A percentile compares a stretch with the other conserved stretches of the same genome.
Conservation (phyloP, 352 stramenopile species). For the Phytophthora tentaculata region DNA sequence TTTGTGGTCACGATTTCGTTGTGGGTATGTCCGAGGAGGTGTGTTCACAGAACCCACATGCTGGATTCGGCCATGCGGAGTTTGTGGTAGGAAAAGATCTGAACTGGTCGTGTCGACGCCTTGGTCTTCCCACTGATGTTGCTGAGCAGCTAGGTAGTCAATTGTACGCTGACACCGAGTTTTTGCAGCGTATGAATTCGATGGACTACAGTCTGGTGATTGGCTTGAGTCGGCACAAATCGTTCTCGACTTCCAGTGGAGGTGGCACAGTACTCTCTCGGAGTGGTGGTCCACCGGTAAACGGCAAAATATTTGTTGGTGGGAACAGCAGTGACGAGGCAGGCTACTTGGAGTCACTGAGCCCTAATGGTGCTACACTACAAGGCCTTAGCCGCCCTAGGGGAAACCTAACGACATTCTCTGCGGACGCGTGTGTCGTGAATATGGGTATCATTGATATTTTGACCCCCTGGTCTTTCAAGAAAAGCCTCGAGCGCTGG, state of each 20-base stretch:
- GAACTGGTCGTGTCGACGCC: constrained; percentile 83
- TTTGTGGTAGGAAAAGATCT: constrained; percentile 88
- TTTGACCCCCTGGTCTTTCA: constrained; percentile 94
- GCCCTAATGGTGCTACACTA: constrained; percentile 48
- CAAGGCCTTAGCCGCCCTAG: constrained; percentile 31
- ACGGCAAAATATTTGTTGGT: constrained; percentile 40
- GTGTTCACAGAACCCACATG: constrained; percentile 69
- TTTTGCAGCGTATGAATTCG: constrained; percentile 94
- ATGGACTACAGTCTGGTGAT: constrained; percentile 98
- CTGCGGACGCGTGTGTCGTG: constrained; percentile 77
- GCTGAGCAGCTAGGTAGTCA: constrained; percentile 82
- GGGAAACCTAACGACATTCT: constrained; percentile 50
- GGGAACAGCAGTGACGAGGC: constrained; percentile 44
- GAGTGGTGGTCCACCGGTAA: constrained; percentile 38
- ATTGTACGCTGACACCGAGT: constrained; percentile 92
- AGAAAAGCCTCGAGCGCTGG: constrained; percentile 93
- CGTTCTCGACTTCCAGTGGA: constrained; percentile 44
- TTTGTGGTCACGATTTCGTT: constrained; percentile 87
- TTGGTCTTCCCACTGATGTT: constrained; percentile 75
- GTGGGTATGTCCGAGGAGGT: constrained; percentile 86
- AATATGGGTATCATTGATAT: constrained; percentile 99
- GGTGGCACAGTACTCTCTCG: constrained; percentile 39
- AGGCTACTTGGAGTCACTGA: constrained; percentile 66
- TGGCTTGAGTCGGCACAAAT: constrained; percentile 79
- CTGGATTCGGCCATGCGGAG: constrained; percentile 72